Base-by-base conservation (phyloP, 176 grass and related monocot genomes). In the Triticum urartu region DNA sequence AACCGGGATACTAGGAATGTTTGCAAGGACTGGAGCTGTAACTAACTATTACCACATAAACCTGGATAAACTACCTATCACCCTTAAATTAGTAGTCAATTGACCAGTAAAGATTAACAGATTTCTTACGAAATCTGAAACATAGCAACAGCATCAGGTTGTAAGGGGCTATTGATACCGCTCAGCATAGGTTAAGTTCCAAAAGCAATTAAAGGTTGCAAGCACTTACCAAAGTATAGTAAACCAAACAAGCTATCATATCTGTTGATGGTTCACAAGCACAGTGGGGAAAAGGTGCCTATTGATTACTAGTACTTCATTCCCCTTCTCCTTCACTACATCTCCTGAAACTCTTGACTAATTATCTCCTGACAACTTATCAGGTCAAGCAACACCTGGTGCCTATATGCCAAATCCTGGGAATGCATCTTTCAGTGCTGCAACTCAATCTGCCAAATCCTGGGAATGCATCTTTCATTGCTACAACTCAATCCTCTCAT, bases 121-220 rank as follows among this genome's bases (percentile, higher is more conserved):
- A 32, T 67, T 10, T 62, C 15, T 61, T 68, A 76, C 10, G 38
- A 14, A 45, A 38, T 77, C 47, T 39, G 35, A 28, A 25, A 78
- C 65, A 59, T 24, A 45, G 32, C 32, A 26, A 9, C 35, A 5
- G 26, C 26, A 26, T 11, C 2, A 65, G 11, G 1, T 10, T 85
- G 36, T 22, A 12, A 4, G 14, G 20, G 18, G 45, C 11, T 77
- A 17, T 60, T 52, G 62, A 33, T 5, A 69, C 10, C 7, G 36
- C 18, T 54, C n/a, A 61, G 61, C 26, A 68, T 35, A 76, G 33
- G 22, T 85, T 58, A 38, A 76, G 18, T 4, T 56, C 15, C 6
- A 43, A 78, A 35, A 85, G 33, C 73, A 24, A 72, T 64, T 64
- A 6, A 90, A 73, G 17, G 7, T 56, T 79, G 33, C 14, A 79